Base-by-base conservation (phyloP, 1,284 basidiomycete genomes). In the Papiliotrema laurentii region DNA sequence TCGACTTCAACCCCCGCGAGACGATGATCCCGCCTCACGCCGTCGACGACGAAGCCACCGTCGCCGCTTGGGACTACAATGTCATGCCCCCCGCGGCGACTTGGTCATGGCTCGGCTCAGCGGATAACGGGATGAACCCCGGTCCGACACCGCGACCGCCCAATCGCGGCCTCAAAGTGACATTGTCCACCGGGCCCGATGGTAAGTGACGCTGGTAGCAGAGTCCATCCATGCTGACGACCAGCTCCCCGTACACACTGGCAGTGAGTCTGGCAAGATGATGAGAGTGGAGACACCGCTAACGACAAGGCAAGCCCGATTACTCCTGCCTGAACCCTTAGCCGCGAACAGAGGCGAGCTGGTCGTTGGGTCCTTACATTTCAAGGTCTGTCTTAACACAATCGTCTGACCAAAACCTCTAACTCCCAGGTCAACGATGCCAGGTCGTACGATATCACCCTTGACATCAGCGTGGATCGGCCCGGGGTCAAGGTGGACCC, bases 261-360 rank as follows among this genome's bases (percentile, higher is more conserved):
- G 72, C 71, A 72, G 68, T 69, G 24, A 50, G 63, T 58, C 6
- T 7, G n/a, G 21, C 30, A n/a, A 5, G 5, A 30, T 18, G 16
- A 44, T 31, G 16, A n/a, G 19, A 14, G 16, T n/a, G 13, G 18
- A 24, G 10, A 14, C 27, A 16, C 26, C 13, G 16, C 4, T 36
- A 18, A 45, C 11, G 11, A 33, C 5, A 43, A 65, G 64, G 50
- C 70, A 72, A 62, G 60, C 68, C 5, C 60, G 69, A 3, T 55
- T 71, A 14, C 51, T 72, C 3, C 59, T 72, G 11, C 60, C 71
- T 5, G 74, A 75, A 48, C 74, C 74, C 7, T 56, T 75, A n/a
- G 74, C 74, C 2, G 68, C 66, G 5, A 75, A 75, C 60, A 66
- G 67, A 30, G 63, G 62, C 11, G 68, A 73, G 45, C 56, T 59